Conservation (phyloP, 768 basidiomycete genomes). For the Leccinum fibrillosum region DNA sequence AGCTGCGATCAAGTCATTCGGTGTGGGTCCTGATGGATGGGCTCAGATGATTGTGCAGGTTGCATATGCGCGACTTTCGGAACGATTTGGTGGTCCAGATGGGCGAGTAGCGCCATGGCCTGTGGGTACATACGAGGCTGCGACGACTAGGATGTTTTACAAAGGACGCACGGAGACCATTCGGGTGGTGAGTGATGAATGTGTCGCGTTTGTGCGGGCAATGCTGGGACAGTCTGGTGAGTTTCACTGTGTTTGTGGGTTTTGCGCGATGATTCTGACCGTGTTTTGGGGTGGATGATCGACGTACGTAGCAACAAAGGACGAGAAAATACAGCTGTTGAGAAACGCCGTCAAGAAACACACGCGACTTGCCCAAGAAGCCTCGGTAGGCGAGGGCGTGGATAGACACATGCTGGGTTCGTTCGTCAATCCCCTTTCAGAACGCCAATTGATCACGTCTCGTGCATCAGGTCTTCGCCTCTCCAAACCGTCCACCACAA, state of each 20-base stretch:
- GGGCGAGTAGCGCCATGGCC: conserved; percentile 37
- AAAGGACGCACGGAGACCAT: conserved; percentile 96
- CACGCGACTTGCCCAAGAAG: conserved; percentile 58
- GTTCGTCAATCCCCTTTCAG: conserved; percentile 13
- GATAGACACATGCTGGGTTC: conserved; percentile 86
- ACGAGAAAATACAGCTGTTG: conserved; percentile 53
- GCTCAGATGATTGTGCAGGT: conserved; percentile 90
- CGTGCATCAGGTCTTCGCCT: conserved; percentile 62
- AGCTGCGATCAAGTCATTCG: conserved; percentile 77
- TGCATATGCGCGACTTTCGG: conserved; percentile 73
- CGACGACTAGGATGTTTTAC: conserved; percentile 82
- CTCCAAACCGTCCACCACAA: conserved; percentile 57
- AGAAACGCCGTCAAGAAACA: conserved; percentile 63
- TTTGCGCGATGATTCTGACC: background rate
- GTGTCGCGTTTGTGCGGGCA: conserved; percentile 70
- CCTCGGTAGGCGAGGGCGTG: conserved; percentile 68
- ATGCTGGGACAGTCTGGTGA: conserved; percentile 57
- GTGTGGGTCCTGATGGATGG: conserved; percentile 94
- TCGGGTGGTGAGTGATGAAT: conserved; percentile 73
- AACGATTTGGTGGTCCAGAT: conserved; percentile 21
- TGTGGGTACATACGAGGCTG: conserved; percentile 92
- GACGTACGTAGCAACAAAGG: conserved; percentile 22
- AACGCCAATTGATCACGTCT: background rate
- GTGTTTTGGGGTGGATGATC: background rate
- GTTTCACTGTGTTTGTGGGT: background rate